Percentiles rank a stretch among this genome's conserved stretches.
Evolutionary conservation across 2,329 filamentous ascomycete genomes (phyloP).

Genomic region (Ophiosphaerella korrae): DNA sequence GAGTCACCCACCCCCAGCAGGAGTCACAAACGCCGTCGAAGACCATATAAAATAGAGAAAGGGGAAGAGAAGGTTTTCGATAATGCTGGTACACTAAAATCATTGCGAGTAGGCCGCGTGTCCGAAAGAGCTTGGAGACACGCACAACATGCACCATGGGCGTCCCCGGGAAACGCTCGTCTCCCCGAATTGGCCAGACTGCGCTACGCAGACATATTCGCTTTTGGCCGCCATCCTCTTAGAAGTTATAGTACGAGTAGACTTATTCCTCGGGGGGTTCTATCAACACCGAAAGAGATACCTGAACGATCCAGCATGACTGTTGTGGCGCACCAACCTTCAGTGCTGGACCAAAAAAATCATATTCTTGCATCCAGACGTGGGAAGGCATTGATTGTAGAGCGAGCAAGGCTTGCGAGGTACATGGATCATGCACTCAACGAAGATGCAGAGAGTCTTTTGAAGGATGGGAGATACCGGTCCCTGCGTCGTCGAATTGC

Average conservation of each 20-base stretch:
- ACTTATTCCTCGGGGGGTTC: not conserved
- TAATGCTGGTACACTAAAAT: not conserved
- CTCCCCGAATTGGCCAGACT: constrained; percentile 3
- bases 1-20: constrained; percentile 21
- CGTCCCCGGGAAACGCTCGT: not conserved
- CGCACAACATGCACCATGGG: not conserved
- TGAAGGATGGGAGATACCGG: constrained; percentile 33
- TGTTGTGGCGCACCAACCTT: not conserved
- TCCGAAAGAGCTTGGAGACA: not conserved
- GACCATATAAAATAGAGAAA: constrained; percentile 13
- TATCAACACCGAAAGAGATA: not conserved
- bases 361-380: constrained; percentile 6
- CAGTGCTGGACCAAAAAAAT: constrained; percentile 1
- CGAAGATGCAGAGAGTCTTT: not conserved
- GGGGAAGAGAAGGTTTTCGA: constrained; percentile 10
- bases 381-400: constrained; percentile 7
- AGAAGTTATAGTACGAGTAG: constrained; percentile 10
- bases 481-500: constrained; percentile 34
- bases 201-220: constrained; percentile 35
- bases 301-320: too few species aligned
- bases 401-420: constrained; percentile 10
- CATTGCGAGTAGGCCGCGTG: not conserved
- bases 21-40: constrained; percentile 15
- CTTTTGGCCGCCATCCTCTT: constrained; percentile 18
- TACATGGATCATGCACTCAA: constrained; percentile 10